Evolutionary conservation across 768 basidiomycete genomes (phyloP), one percentile per base, ranked within the genome.

Genomic region (Austroboletus eburneus): DNA sequence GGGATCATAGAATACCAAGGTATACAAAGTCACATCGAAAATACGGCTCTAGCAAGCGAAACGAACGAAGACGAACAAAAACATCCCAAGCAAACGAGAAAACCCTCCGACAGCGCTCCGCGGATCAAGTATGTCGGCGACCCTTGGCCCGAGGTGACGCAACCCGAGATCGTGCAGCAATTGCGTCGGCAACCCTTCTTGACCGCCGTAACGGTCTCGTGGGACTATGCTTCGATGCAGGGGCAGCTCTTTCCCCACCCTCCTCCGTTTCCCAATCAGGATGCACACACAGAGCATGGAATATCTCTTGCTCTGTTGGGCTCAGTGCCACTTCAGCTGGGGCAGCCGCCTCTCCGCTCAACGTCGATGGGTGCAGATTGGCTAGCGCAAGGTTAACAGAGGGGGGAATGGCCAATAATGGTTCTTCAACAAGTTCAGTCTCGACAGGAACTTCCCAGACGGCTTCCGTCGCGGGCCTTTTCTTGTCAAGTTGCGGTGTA

Each of bases 301-400:
- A 87, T 40, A 88, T 80, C 62, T 83, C 79, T 57, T 83, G 78
- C 56, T 88, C 86, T 9, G 75, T 79, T 20, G 80, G 79, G 53
- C 77, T 87, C 40, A 88, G 72, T 17, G 85, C 85, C 3, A 69
- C 67, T 23, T 67, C 65, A 7, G 60, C 39, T 13, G 30, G 29
- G 10, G 40, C 18, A 21, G 41, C 30, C 17, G 14, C 45, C 12
- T 53, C 54, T 33, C 56, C 50, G 14, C 46, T 39, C 47, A 54
- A 44, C 24, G 43, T 49, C 22, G 50, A 42, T 9, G 57, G 52
- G 25, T 56, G 65, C 23, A 66, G 49, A 34, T 55, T 60, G 22
- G 65, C 65, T 16, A 66, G 53, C 6, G 62, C 62, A 38, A 58
- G 49, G 42, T 68, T 56, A 30, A 68, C 62, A 1, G 65, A 57